Percentiles rank a stretch among this genome's conserved stretches.
Evolutionary conservation across 75 land plant genomes (phyloP).

Genomic region (Sequoiadendron giganteum): DNA sequence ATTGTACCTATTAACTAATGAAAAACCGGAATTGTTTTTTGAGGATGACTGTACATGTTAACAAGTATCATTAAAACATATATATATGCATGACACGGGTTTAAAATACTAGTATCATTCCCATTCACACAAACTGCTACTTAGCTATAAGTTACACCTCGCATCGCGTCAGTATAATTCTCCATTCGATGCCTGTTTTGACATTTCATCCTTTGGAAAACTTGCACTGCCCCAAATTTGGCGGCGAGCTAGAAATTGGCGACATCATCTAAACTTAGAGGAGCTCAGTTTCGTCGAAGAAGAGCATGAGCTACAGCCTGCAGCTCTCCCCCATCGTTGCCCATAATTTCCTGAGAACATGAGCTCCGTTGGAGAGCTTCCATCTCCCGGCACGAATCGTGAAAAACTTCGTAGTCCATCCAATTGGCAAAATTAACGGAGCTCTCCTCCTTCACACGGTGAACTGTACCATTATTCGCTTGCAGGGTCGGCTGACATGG

Average conservation of each 20-base stretch:
- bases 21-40: no score
- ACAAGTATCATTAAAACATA: no score
- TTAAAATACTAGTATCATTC: no score
- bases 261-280: neutral
- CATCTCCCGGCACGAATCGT: neutral
- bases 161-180: neutral
- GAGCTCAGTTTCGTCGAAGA: neutral
- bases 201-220: neutral
- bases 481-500: neutral
- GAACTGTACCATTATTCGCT: neutral
- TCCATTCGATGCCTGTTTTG: neutral
- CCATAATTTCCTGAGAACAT: neutral
- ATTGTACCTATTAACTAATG: no score
- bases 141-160: no score
- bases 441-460: neutral
- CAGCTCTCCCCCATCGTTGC: neutral
- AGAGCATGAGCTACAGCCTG: slow-evolving; percentile 5
- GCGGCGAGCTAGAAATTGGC: neutral
- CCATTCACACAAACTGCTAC: no score
- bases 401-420: neutral
- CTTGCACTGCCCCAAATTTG: neutral
- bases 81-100: no score
- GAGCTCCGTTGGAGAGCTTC: neutral
- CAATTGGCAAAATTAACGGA: neutral
- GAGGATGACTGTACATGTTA: no score